Percentiles rank a stretch among this genome's conserved stretches.
Conservation (phyloP, 1,284 basidiomycete genomes). For the Phlebopus sp. region DNA sequence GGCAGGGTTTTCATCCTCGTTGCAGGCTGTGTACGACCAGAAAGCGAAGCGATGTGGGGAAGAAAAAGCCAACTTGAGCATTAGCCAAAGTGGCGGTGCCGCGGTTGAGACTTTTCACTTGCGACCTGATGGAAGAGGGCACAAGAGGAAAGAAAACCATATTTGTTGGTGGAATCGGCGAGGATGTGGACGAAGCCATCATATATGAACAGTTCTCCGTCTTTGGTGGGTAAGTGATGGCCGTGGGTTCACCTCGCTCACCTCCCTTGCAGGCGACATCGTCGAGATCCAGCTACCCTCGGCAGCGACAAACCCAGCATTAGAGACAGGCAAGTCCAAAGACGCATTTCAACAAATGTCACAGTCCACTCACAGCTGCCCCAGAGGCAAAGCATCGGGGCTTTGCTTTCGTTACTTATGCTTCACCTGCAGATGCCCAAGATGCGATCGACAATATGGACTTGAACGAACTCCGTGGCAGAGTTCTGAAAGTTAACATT, state of each 20-base stretch:
- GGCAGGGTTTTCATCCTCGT: constrained; percentile 8
- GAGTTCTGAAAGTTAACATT: constrained; percentile 74
- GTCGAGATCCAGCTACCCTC: constrained; percentile 78
- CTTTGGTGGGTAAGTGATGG: constrained; percentile 58
- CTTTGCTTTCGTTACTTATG: constrained; percentile 78
- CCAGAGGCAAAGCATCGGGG: constrained; percentile 75
- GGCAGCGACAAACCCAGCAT: constrained; percentile 57
- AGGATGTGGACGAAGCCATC: constrained; percentile 68
- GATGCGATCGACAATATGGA: constrained; percentile 91
- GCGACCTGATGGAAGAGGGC: constrained; percentile 64
- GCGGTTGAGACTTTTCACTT: neutral
- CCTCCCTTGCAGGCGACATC: constrained; percentile 59
- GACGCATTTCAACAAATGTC: constrained; percentile 4
- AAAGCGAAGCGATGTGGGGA: constrained; percentile 7
- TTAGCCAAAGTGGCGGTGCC: constrained; percentile 9
- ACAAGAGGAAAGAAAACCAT: constrained; percentile 78
- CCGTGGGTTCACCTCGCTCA: constrained; percentile 2
- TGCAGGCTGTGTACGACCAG: neutral
- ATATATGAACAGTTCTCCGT: constrained; percentile 70
- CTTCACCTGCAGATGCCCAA: constrained; percentile 74
- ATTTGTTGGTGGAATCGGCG: constrained; percentile 73
- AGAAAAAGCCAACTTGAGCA: constrained; percentile 12
- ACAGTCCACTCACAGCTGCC: constrained; percentile 7
- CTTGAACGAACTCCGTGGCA: constrained; percentile 72
- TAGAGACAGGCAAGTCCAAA: constrained; percentile 45